Evolutionary conservation across 768 basidiomycete species (phyloP).

Genomic region (Crucibulum laeve): DNA sequence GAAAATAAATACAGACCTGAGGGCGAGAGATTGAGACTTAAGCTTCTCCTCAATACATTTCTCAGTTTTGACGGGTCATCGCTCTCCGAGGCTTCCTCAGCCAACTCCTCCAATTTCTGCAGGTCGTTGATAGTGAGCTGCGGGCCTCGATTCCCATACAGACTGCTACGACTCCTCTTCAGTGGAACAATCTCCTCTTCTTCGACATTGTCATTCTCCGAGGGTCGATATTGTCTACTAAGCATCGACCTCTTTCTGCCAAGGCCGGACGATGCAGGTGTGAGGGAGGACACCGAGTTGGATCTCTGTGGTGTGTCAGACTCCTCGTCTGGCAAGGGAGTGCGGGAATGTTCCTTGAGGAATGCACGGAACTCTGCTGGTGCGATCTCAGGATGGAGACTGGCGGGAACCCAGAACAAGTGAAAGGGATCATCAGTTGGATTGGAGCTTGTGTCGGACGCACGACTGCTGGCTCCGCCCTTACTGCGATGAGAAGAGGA

Average conservation of each 20-base stretch:
- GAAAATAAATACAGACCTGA: slow-evolving; percentile 56
- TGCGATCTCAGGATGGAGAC: slow-evolving; percentile 95
- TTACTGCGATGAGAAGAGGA: slow-evolving; percentile 19
- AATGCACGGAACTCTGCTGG: slow-evolving; percentile 95
- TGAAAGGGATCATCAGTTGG: slow-evolving; percentile 75
- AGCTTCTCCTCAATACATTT: slow-evolving; percentile 75
- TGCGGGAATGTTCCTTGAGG: slow-evolving; percentile 85
- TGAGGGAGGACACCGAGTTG: slow-evolving; percentile 35
- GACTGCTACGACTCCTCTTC: slow-evolving; percentile 62
- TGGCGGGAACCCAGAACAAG: slow-evolving; percentile 98
- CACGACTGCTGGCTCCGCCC: slow-evolving; percentile 13
- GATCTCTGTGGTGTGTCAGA: slow-evolving; percentile 33
- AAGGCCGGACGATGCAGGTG: slow-evolving; percentile 46
- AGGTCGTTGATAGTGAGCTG: slow-evolving; percentile 91
- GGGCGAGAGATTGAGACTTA: slow-evolving; percentile 83
- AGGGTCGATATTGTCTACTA: slow-evolving; percentile 86
- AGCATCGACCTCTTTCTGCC: slow-evolving; percentile 91
- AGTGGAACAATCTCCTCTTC: slow-evolving; percentile 64
- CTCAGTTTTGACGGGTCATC: slow-evolving; percentile 80
- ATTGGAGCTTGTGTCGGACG: slow-evolving; percentile 16
- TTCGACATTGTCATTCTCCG: slow-evolving; percentile 72
- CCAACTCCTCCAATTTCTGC: slow-evolving; percentile 90
- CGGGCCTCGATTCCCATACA: slow-evolving; percentile 63
- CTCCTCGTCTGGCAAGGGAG: slow-evolving; percentile 51
- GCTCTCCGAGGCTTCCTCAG: slow-evolving; percentile 82